Evolutionary conservation across 768 basidiomycete genomes (phyloP), one percentile per base, ranked within the genome.

Genomic region (Atractiella rhizophila): DNA sequence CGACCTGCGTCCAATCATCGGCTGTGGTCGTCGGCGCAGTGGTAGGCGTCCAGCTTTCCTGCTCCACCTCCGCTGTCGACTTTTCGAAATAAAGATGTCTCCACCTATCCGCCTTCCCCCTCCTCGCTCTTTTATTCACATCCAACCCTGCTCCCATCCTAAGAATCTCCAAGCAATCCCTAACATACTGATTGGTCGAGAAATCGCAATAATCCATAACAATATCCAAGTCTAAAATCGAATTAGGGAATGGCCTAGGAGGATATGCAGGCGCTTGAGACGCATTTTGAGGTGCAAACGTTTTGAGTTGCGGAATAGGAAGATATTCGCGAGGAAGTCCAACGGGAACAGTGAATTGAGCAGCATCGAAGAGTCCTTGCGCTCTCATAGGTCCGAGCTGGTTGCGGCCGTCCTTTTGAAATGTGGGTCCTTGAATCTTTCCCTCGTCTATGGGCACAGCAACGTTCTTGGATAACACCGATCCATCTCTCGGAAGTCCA

Each of bases 161-260:
- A 21, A 98, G 68, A 33, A 88, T 74, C 58, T 96, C 86, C 29
- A 98, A 64, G 53, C 91, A 98, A 56, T 96, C 91, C 29, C 88
- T 73, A n/a, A 96, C 88, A 61, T 79, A 86, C 79, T 91, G 55
- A 51, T 69, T 67, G 47, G 70, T 66, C 13, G 72, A 71, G 57
- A 85, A 91, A 60, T 88, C 81, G 56, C 91, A 98, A 51, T 85
- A 71, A 31, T 83, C 74, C 76, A 86, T 76, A 4, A 94, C 65
- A 31, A 75, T 62, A 59, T 98, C 88, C 49, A 98, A 60, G 57
- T 98, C 91, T 8, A 80, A 68, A 16, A 86, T 68, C 43, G 78
- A 76, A 12, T 80, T 81, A 0, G 77, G 69, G 2, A 73, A 62
- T 19, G 88, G 91, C 39, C 88, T 68, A 12, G 80, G 80, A 13